Conservation (phyloP, 2,329 filamentous ascomycete species). For the Hypoxylon sp. region DNA sequence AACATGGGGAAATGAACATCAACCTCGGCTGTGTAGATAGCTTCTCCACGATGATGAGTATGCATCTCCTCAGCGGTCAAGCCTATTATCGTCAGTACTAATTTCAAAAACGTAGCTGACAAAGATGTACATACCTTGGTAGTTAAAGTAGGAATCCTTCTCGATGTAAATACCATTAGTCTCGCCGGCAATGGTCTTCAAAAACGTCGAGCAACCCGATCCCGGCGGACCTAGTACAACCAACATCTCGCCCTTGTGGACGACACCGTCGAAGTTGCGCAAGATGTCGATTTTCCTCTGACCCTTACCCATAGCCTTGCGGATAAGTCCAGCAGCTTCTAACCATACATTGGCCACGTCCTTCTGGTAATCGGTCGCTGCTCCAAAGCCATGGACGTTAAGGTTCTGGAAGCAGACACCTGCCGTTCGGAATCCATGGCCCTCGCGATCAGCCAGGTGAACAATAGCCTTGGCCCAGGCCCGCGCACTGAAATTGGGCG, state of each 20-base stretch:
- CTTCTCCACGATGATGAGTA: slow-evolving; percentile 83
- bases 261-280: slow-evolving; percentile 76
- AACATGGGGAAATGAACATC: slow-evolving; percentile 86
- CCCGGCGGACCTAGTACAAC: slow-evolving; percentile 81
- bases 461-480: slow-evolving; percentile 74
- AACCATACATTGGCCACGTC: slow-evolving; percentile 74
- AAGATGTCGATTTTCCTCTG: slow-evolving; percentile 77
- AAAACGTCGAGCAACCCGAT: slow-evolving; percentile 84
- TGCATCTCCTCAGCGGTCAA: slow-evolving; percentile 82
- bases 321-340: slow-evolving; percentile 60
- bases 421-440: slow-evolving; percentile 70
- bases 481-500: slow-evolving; percentile 67
- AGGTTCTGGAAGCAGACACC: slow-evolving; percentile 78
- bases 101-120: background rate
- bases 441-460: slow-evolving; percentile 66
- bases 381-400: slow-evolving; percentile 77
- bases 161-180: slow-evolving; percentile 84
- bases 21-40: slow-evolving; percentile 88
- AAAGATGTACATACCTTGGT: slow-evolving; percentile 71
- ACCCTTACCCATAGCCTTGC: slow-evolving; percentile 66
- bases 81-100: slow-evolving; percentile 58
- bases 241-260: slow-evolving; percentile 80
- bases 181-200: slow-evolving; percentile 88
- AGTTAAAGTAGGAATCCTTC: slow-evolving; percentile 81
- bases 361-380: slow-evolving; percentile 79